A percentile compares a stretch with the other conserved stretches of the same genome.
phyloP scores from a whole-genome alignment of 257 asterid genomes.

The Forsythia suspensa region DNA sequence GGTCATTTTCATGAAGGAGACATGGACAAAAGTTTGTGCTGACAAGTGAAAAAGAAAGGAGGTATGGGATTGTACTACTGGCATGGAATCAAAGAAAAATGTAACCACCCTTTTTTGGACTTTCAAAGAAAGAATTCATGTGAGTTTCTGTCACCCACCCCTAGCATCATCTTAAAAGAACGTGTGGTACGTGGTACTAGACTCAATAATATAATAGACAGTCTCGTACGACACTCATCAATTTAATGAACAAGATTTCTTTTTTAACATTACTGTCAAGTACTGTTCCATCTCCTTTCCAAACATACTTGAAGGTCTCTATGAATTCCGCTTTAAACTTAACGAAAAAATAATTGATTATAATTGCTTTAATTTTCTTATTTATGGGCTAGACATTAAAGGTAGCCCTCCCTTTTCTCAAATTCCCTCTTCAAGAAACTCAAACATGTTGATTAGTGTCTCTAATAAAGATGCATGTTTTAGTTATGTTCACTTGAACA shows the following conservation, averaged over 20 bases:
- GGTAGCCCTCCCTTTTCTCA: not conserved
- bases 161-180: not conserved
- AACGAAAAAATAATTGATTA: too few species aligned
- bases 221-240: not conserved
- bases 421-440: not conserved
- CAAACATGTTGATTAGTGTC: not conserved
- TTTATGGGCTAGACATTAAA: not conserved
- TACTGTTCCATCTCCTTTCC: too few species aligned
- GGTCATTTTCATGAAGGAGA: conserved; percentile 54
- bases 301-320: too few species aligned
- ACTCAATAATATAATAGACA: too few species aligned
- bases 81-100: conserved; percentile 2
- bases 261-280: too few species aligned
- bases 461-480: not conserved
- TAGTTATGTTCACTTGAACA: not conserved
- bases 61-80: not conserved
- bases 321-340: not conserved
- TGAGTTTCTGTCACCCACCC: conserved; percentile 25
- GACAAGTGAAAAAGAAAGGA: conserved; percentile 32
- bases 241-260: too few species aligned
- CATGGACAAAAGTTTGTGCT: conserved; percentile 27
- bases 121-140: conserved; percentile 7
- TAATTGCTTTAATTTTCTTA: too few species aligned
- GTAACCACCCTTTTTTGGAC: not conserved
- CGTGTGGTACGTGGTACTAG: too few species aligned